Conservation (phyloP, 495 filamentous ascomycete species). For the Neurospora africana region DNA sequence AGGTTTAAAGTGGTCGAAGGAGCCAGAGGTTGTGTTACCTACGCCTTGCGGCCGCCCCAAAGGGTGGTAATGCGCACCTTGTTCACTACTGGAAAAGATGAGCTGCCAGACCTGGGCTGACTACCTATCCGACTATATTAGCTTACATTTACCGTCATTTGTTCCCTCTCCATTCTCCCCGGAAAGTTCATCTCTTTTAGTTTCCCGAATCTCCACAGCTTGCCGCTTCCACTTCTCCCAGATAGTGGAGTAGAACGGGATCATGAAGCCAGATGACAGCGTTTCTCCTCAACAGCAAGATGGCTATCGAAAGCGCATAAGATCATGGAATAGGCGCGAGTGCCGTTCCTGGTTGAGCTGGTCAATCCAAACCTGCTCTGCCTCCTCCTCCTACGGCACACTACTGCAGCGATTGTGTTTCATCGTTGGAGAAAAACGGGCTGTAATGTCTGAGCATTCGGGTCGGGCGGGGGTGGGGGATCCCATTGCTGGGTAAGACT, state of each 20-base stretch:
- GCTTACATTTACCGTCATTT: not conserved
- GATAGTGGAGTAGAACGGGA: not conserved
- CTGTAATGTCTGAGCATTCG: not conserved
- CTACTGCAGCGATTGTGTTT: not conserved
- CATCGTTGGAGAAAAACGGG: not conserved
- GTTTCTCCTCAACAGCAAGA: not conserved
- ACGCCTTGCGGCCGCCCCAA: not conserved
- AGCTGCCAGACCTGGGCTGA: not conserved
- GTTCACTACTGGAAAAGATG: not conserved
- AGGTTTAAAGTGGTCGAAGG: not conserved
- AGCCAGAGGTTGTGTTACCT: not conserved
- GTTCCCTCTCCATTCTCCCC: not conserved
- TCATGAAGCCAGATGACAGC: not conserved
- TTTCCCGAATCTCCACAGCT: not conserved
- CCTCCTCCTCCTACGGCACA: not conserved
- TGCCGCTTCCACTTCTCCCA: not conserved
- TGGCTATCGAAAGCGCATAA: not conserved
- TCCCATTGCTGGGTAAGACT: not conserved
- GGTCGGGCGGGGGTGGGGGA: not conserved
- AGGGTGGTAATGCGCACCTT: not conserved
- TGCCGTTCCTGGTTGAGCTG: not conserved
- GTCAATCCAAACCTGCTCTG: not conserved
- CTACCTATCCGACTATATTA: not conserved
- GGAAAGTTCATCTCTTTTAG: not conserved
- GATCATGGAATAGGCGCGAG: not conserved